Base-by-base conservation (phyloP, 1,139 yeast genomes). In the Candida sojae region DNA sequence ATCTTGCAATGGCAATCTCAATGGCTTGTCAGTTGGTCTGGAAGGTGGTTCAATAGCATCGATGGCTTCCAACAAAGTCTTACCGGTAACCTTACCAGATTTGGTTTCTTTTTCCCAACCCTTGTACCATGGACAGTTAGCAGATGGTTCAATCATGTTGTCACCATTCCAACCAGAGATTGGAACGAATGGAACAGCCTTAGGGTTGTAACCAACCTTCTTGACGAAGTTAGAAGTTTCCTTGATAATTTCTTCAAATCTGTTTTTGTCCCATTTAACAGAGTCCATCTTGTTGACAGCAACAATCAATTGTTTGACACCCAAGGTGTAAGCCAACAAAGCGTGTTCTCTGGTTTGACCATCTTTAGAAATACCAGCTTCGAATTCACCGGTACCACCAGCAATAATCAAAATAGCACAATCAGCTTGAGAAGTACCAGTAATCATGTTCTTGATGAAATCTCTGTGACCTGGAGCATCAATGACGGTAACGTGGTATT, bases 401-500 rank as follows among this genome's bases (percentile, higher is more conserved):
- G 96, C 92, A 71, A 88, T 88, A 69, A 88, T 88, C 71, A 88
- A 84, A 66, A 88, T 84, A 74, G 96, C 96, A 72, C 95, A 88
- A 75, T 88, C 96, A 67, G 96, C 96, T 80, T 88, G 95, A 70
- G 95, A 87, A 58, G 84, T 89, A 88, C 90, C 95, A 82, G 84
- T 90, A 80, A 82, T 88, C 92, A 90, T 88, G 80, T 88, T 84
- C 88, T 88, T 88, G 87, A 87, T 88, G 92, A 87, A 87, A 84
- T 88, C 96, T 84, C 95, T 86, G 90, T 87, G 96, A 80, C 96
- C 96, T 75, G 96, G 96, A 68, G 96, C 96, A 74, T 88, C 96
- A 75, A 88, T 88, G 68, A 88, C 95, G 70, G 96, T 88, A 68
- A 88, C 96, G 72, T 86, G 83, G 88, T 84, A 88, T 81, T 87